These are phyloP conservation scores for Daldinia grandis DNA, from an alignment of 495 filamentous ascomycete species.

Conservation along the genomic window DNA sequence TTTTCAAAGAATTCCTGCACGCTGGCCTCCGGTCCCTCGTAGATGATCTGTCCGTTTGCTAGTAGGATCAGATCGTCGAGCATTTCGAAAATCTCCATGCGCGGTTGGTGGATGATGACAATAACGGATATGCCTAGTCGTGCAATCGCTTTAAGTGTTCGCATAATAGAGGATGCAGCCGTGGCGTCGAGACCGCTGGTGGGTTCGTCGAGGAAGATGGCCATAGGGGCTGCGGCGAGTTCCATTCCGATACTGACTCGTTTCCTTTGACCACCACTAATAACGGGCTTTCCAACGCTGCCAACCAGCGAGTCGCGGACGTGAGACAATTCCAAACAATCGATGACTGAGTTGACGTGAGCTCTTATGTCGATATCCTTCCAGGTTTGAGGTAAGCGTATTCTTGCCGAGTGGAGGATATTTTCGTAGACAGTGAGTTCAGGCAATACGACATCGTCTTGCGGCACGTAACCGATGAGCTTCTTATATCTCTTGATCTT, in stretches of 20 bases:
- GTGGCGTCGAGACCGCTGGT: slow-evolving; percentile 72
- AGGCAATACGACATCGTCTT: slow-evolving; percentile 60
- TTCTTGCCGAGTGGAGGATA: slow-evolving; percentile 62
- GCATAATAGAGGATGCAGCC: slow-evolving; percentile 67
- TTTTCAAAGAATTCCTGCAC: slow-evolving; percentile 56
- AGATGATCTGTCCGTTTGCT: slow-evolving; percentile 55
- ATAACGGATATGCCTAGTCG: slow-evolving; percentile 58
- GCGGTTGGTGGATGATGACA: slow-evolving; percentile 56
- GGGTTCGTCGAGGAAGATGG: slow-evolving; percentile 72
- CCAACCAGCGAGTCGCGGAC: slow-evolving; percentile 56
- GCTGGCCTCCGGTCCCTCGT: slow-evolving; percentile 48
- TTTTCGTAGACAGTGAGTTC: slow-evolving; percentile 63
- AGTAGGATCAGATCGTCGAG: slow-evolving; percentile 58
- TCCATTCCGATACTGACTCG: slow-evolving; percentile 66
- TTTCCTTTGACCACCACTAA: slow-evolving; percentile 60
- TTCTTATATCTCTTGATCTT: slow-evolving; percentile 60
- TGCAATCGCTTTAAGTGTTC: slow-evolving; percentile 54
- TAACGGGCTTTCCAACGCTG: slow-evolving; percentile 53
- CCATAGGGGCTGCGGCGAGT: slow-evolving; percentile 69
- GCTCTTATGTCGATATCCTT: slow-evolving; percentile 47
- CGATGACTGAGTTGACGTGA: slow-evolving; percentile 57
- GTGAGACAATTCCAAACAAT: slow-evolving; percentile 55
- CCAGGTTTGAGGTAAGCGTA: slow-evolving; percentile 57
- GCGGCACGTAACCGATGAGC: slow-evolving; percentile 65
- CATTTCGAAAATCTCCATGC: slow-evolving; percentile 58